Evolutionary conservation across 1,139 yeast species (phyloP).

Genomic region (Wickerhamomyces sp.): DNA sequence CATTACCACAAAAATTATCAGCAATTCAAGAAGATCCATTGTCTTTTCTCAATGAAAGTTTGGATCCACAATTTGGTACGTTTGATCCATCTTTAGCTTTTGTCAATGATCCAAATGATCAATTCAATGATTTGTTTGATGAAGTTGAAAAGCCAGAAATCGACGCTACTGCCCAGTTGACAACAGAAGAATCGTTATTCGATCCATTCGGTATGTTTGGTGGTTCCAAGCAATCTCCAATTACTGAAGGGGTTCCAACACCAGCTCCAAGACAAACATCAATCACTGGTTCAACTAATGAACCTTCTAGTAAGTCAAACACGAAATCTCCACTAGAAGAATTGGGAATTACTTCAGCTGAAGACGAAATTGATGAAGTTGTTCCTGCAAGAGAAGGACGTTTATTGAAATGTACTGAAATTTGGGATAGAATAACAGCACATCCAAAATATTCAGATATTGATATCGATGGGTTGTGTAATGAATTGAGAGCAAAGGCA

Average conservation of each 20-base stretch:
- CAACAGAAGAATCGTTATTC: slow-evolving; percentile 62
- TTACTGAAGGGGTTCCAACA: slow-evolving; percentile 5
- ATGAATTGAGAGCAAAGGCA: slow-evolving; percentile 86
- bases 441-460: slow-evolving; percentile 92
- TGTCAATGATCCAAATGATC: slow-evolving; percentile 7
- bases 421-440: slow-evolving; percentile 92
- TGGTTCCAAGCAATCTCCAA: slow-evolving; percentile 7
- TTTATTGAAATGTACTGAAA: slow-evolving; percentile 73
- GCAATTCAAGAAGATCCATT: slow-evolving; percentile 29
- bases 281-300: not conserved
- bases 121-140: slow-evolving; percentile 24
- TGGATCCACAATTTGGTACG: slow-evolving; percentile 43
- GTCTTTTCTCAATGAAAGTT: slow-evolving; percentile 36
- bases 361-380: slow-evolving; percentile 28
- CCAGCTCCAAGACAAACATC: not conserved
- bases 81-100: slow-evolving; percentile 50
- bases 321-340: slow-evolving; percentile 1
- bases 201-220: slow-evolving; percentile 46
- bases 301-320: not conserved
- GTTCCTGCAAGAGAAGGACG: slow-evolving; percentile 51
- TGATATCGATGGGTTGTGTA: slow-evolving; percentile 90
- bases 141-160: not conserved
- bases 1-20: slow-evolving; percentile 1
- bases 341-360: slow-evolving; percentile 3
- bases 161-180: slow-evolving; percentile 18